A percentile compares a stretch with the other conserved stretches of the same genome.
Conservation (phyloP, 306 rosid species). For the Quercus wislizeni region DNA sequence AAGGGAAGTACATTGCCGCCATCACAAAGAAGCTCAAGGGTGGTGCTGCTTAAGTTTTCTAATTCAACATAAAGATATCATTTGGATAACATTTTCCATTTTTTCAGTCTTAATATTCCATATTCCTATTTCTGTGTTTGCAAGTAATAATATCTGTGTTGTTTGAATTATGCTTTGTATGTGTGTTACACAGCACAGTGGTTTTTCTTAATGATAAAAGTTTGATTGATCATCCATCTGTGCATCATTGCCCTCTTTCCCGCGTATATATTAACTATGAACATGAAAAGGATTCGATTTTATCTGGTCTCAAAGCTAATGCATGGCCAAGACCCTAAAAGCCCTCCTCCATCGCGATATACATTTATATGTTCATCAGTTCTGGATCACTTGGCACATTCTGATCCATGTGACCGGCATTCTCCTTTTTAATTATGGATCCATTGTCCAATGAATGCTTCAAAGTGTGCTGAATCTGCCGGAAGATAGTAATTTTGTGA, state of each 20-base stretch:
- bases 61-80: constrained; percentile 21
- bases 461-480: not conserved
- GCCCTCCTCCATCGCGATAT: not conserved
- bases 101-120: constrained; percentile 33
- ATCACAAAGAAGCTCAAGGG: constrained; percentile 94
- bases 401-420: not conserved
- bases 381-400: not conserved
- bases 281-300: not conserved
- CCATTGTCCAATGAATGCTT: not conserved
- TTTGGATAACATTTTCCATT: constrained; percentile 42
- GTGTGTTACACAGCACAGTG: constrained; percentile 46
- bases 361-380: no score
- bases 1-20: constrained; percentile 80
- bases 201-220: constrained; percentile 36
- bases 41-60: constrained; percentile 45
- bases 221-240: constrained; percentile 24
- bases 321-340: not conserved
- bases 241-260: not conserved
- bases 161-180: constrained; percentile 30
- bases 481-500: not conserved
- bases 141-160: constrained; percentile 38
- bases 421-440: not conserved
- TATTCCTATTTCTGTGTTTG: constrained; percentile 39
- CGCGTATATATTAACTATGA: not conserved
- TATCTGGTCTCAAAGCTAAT: not conserved